These are phyloP conservation scores for Paraleonurus japonicus DNA, from an alignment of 257 asterid species.

Conservation along the genomic window DNA sequence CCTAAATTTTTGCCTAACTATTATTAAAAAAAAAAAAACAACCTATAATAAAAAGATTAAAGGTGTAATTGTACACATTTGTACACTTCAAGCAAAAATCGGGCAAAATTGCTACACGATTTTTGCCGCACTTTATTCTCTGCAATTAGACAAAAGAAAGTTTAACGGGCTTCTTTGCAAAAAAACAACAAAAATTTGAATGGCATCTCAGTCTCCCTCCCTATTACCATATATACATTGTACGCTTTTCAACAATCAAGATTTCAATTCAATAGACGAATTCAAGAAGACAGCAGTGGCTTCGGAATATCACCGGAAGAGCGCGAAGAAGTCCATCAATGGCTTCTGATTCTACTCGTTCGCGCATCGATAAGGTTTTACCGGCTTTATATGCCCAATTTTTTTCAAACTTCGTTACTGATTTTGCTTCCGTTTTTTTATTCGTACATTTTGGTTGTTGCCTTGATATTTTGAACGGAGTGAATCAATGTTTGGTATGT, in stretches of 20 bases:
- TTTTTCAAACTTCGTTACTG: not conserved
- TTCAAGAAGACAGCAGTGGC: not conserved
- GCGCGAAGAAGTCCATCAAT: conserved; percentile 30
- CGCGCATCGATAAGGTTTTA: conserved; percentile 69
- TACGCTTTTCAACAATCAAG: not conserved
- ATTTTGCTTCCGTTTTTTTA: not conserved
- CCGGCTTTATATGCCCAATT: not conserved
- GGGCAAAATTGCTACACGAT: not conserved
- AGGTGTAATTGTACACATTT: not conserved
- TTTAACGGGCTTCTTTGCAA: conserved; percentile 14
- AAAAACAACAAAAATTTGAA: conserved; percentile 24
- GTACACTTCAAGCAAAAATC: not conserved
- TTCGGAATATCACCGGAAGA: conserved; percentile 6
- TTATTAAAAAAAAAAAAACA: no score
- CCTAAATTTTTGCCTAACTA: no score
- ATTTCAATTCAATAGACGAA: conserved; percentile 2
- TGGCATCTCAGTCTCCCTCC: conserved; percentile 11
- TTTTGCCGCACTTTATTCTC: not conserved
- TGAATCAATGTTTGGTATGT: not conserved
- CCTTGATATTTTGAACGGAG: not conserved
- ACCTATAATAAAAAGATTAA: no score
- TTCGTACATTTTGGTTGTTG: not conserved
- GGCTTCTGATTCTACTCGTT: conserved; percentile 58
- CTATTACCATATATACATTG: not conserved
- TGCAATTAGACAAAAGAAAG: not conserved